These are phyloP conservation scores for Plasmodiophora brassicae DNA, from an alignment of 208 protist genomes.

Conservation along the genomic window DNA sequence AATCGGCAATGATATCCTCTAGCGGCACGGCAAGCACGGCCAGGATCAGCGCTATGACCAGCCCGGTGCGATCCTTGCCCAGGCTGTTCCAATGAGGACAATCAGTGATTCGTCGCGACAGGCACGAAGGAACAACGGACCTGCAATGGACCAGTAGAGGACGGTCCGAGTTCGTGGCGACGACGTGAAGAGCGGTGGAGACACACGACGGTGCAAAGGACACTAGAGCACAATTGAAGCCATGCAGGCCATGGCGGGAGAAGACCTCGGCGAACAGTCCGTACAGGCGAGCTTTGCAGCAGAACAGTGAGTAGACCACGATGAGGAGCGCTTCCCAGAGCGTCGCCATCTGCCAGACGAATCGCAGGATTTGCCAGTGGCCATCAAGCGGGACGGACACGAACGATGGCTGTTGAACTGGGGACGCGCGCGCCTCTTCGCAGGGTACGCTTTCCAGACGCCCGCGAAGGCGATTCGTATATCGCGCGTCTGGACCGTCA, in stretches of 20 bases:
- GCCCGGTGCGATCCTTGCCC: background rate
- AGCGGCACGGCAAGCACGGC: background rate
- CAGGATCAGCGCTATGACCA: conserved; percentile 26
- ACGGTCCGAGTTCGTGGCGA: background rate
- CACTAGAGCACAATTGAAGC: background rate
- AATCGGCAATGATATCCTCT: background rate
- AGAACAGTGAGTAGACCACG: background rate
- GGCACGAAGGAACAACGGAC: background rate
- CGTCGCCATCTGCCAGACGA: background rate
- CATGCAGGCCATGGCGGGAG: background rate
- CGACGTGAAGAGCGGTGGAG: background rate
- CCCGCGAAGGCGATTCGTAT: background rate
- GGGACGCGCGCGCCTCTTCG: background rate
- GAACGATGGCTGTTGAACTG: background rate
- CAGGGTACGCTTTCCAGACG: background rate
- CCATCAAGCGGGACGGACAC: background rate
- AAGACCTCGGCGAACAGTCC: background rate
- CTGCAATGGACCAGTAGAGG: conserved; percentile 4
- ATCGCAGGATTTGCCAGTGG: background rate
- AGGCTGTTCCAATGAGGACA: background rate
- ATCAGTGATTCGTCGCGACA: background rate
- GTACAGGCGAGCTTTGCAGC: background rate
- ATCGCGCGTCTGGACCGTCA: too few relatives aligned
- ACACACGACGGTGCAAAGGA: background rate
- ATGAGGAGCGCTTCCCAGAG: background rate